phyloP scores from a whole-genome alignment of 2,329 filamentous ascomycete genomes.

The Monosporascus sp. region DNA sequence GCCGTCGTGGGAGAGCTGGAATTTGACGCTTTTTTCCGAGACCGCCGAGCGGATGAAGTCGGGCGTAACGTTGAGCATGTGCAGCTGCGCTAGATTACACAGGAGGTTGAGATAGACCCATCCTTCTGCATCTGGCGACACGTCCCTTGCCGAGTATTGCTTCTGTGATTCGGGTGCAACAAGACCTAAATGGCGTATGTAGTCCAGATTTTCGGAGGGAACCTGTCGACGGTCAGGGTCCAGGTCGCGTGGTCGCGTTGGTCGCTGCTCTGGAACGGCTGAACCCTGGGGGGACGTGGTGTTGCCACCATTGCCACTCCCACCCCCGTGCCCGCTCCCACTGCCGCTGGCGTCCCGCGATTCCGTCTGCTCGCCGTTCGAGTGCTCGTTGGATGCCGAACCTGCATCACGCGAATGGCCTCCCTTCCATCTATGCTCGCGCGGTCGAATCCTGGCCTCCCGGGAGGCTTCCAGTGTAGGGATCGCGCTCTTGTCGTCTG shows the following conservation, averaged over 20 bases:
- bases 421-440: slow-evolving; percentile 30
- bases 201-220: slow-evolving; percentile 72
- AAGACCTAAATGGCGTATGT: slow-evolving; percentile 69
- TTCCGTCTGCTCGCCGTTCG: slow-evolving; percentile 42
- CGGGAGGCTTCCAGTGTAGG: slow-evolving; percentile 31
- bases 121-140: slow-evolving; percentile 59
- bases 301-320: slow-evolving; percentile 20
- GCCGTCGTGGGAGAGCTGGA: slow-evolving; percentile 73
- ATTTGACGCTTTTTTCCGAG: slow-evolving; percentile 62
- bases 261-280: slow-evolving; percentile 60
- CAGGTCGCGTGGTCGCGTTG: slow-evolving; percentile 69
- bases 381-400: slow-evolving; percentile 37
- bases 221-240: slow-evolving; percentile 73
- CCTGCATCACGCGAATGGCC: slow-evolving; percentile 36
- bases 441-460: slow-evolving; percentile 43
- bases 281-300: slow-evolving; percentile 33
- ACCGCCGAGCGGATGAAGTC: slow-evolving; percentile 72
- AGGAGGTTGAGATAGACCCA: slow-evolving; percentile 82
- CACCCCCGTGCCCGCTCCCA: slow-evolving; percentile 21
- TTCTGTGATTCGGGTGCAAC: slow-evolving; percentile 50
- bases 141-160: slow-evolving; percentile 39
- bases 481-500: slow-evolving; percentile 4
- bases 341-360: slow-evolving; percentile 30
- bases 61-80: slow-evolving; percentile 76
- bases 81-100: slow-evolving; percentile 75